Base-by-base conservation (phyloP, 129 eudicot species). In the Arctium minus region DNA sequence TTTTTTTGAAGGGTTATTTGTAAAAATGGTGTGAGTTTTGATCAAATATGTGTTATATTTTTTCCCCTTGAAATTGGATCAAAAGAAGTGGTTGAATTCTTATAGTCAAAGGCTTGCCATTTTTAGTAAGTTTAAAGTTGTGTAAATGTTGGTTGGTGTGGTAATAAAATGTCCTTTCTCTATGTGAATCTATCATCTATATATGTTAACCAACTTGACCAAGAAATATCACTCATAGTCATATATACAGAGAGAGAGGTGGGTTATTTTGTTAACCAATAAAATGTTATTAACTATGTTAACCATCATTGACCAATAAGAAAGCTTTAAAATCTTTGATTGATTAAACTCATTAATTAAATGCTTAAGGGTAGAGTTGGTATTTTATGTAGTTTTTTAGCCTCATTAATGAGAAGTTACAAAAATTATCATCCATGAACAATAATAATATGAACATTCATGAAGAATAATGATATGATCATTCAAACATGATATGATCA, bases 81-180 rank as follows among this genome's bases (percentile, higher is more conserved):
- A 37, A 38, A 70, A 22, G 46, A 22, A 64, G 74, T 37, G 65
- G 30, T 13, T 73, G 80, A 39, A 72, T 72, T 64, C 35, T n/a
- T 73, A 46, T 53, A 77, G 68, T 76, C 74, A 85, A 70, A 33
- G 56, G 71, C 75, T 68, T 65, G 33, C 79, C 18, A 70, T 79
- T 31, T 35, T 79, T 73, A 38, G 56, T 36, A 73, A 72, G 84
- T 64, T 79, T 70, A 62, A 79, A 83, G 22, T n/a, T 64, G 75
- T 84, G 60, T 79, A 79, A 62, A 84, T 79, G 86, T 64, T 73
- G 87, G 83, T 84, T 79, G 83, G 75, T 79, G 72, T 79, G 76
- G 80, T 84, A 84, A 84, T 79, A 79, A 79, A 83, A 70, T 73
- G 72, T 73, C 76, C 17, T 22, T 67, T 67, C 32, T 72, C 48